Evolutionary conservation across 257 asterid species (phyloP), one percentile per base, ranked within the genome.

Genomic region (Phtheirospermum japonicum): DNA sequence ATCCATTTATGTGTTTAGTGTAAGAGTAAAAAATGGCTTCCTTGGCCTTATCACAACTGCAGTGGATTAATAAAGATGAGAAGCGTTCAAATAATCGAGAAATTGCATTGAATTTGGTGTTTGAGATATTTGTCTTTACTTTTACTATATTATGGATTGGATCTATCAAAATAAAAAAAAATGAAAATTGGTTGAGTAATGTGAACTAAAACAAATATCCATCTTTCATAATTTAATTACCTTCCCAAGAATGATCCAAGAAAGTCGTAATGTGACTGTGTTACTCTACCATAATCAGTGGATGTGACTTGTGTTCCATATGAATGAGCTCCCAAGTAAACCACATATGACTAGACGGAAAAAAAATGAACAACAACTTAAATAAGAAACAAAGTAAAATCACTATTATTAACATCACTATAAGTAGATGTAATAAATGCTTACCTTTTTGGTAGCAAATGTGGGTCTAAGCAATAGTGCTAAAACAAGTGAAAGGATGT

Each of bases 321-420:
- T 52, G 90, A 79, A 69, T 92, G 97, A 67, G 82, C 87, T 75
- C 98, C 98, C 84, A 89, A 70, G 74, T 92, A 92, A 63, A 86
- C 97, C 71, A 92, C 93, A 75, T 75, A 92, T 40, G 95, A 79
- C 98, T 90, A 73, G 4, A 54, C 26, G 67, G 34, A 63, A 4
- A 62, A 43, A 7, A 6, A 42, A 43, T 36, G 12, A 13, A n/a
- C 43, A 75, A 64, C 43, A 68, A 34, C 4, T 2, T 36, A 34
- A 9, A 37, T n/a, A n/a, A n/a, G n/a, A n/a, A n/a, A n/a, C n/a
- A n/a, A n/a, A n/a, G n/a, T n/a, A n/a, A n/a, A n/a, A n/a, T n/a
- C n/a, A n/a, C n/a, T n/a, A n/a, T n/a, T n/a, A 7, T 51, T 42
- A 46, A 17, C 9, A 12, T 4, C 63, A 62, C 57, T 20, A 63